Conservation (phyloP, 169 alveolate genomes). For the Cryptosporidium ryanae region DNA sequence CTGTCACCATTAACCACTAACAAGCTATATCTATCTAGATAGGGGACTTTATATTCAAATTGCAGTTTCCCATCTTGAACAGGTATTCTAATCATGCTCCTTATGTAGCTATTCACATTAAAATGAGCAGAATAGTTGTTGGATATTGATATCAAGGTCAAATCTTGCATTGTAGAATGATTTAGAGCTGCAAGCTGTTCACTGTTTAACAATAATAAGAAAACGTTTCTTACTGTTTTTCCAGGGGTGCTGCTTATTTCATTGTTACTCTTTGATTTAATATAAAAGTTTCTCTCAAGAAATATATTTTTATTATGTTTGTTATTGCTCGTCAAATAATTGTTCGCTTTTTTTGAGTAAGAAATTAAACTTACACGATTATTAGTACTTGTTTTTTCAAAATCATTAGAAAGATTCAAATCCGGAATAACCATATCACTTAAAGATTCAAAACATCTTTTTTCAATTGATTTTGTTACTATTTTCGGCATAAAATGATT, state of each 20-base stretch:
- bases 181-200: conserved; percentile 54
- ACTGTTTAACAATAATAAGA: conserved; percentile 27
- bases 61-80: conserved; percentile 5
- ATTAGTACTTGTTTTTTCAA: background rate
- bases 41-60: conserved; percentile 14
- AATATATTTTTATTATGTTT: background rate
- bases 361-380: background rate
- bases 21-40: conserved; percentile 57
- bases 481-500: conserved; percentile 25
- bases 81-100: conserved; percentile 58
- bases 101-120: conserved; percentile 40
- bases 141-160: conserved; percentile 50
- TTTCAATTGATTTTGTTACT: conserved; percentile 37
- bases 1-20: conserved; percentile 69
- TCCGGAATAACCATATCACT: too few relatives aligned
- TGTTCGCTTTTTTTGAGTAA: background rate
- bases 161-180: conserved; percentile 66
- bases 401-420: background rate
- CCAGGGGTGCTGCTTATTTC: background rate
- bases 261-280: background rate
- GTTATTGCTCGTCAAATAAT: background rate
- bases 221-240: conserved; percentile 22
- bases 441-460: conserved; percentile 33
- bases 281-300: background rate
- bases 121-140: conserved; percentile 13